These are phyloP conservation scores for Heliocybe sulcata DNA, from an alignment of 1,284 basidiomycete species.

Conservation along the genomic window DNA sequence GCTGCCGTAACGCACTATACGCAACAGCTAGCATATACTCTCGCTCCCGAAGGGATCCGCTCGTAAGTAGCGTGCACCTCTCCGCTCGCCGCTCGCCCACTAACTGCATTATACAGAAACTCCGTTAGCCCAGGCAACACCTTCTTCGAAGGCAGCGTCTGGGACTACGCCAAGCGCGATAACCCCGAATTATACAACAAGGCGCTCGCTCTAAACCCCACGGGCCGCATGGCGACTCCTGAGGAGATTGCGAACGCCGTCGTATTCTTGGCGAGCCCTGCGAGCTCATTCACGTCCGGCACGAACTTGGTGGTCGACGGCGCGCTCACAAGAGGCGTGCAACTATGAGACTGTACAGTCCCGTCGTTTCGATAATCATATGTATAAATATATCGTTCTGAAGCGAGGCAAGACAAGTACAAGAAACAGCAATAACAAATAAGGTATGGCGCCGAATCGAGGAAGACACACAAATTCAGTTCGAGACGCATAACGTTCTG, in stretches of 20 bases:
- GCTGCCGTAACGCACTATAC: slow-evolving; percentile 7
- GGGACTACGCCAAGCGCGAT: slow-evolving; percentile 4
- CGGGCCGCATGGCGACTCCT: slow-evolving; percentile 5
- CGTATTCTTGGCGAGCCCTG: slow-evolving; percentile 5
- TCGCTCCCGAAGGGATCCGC: slow-evolving; percentile 6
- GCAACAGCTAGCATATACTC: slow-evolving; percentile 4
- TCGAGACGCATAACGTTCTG: not conserved
- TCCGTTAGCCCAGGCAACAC: slow-evolving; percentile 8
- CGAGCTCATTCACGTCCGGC: slow-evolving; percentile 7
- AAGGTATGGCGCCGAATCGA: not conserved
- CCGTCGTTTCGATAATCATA: too few species aligned
- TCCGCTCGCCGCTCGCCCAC: not conserved
- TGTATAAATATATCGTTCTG: too few species aligned
- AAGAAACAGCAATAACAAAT: not conserved
- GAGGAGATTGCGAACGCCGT: slow-evolving; percentile 7
- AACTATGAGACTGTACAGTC: too few species aligned
- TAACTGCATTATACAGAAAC: not conserved
- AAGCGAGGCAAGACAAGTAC: not conserved
- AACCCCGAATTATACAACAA: slow-evolving; percentile 5
- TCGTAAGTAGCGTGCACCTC: not conserved
- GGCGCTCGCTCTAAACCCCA: slow-evolving; percentile 7
- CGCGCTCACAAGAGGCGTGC: slow-evolving; percentile 4
- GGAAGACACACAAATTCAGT: not conserved
- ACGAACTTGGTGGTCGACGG: slow-evolving; percentile 7
- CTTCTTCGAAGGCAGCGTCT: slow-evolving; percentile 7